phyloP scores from a whole-genome alignment of 257 asterid species.

The Solanum rostratum region DNA sequence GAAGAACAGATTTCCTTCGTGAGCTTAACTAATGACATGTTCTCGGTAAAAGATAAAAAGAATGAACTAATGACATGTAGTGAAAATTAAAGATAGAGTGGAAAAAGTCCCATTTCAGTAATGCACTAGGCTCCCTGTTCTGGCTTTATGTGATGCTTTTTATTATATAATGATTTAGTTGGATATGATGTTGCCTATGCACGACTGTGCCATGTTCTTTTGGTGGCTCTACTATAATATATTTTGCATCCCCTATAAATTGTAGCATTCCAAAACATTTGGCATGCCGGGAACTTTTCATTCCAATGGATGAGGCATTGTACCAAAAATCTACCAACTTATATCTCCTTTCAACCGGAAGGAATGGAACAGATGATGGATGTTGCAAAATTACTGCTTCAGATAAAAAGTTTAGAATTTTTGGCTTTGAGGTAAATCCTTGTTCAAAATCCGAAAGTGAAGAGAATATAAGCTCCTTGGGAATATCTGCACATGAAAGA shows the following conservation, averaged over 20 bases:
- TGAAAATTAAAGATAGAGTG: neutral
- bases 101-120: neutral
- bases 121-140: neutral
- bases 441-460: neutral
- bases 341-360: neutral
- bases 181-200: neutral
- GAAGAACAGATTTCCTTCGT: neutral
- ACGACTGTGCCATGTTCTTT: neutral
- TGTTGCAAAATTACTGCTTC: neutral
- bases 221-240: neutral
- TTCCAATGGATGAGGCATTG: neutral
- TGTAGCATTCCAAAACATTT: neutral
- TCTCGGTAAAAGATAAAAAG: neutral
- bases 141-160: neutral
- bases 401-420: conserved; percentile 6
- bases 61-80: neutral
- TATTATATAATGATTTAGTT: neutral
- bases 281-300: neutral
- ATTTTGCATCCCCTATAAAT: neutral
- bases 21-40: neutral
- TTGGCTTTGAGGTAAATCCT: conserved; percentile 10
- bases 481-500: neutral
- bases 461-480: neutral
- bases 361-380: neutral
- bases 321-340: neutral